Base-by-base conservation (phyloP, 176 grass and related monocot genomes). In the Bolboschoenus planiculmis region DNA sequence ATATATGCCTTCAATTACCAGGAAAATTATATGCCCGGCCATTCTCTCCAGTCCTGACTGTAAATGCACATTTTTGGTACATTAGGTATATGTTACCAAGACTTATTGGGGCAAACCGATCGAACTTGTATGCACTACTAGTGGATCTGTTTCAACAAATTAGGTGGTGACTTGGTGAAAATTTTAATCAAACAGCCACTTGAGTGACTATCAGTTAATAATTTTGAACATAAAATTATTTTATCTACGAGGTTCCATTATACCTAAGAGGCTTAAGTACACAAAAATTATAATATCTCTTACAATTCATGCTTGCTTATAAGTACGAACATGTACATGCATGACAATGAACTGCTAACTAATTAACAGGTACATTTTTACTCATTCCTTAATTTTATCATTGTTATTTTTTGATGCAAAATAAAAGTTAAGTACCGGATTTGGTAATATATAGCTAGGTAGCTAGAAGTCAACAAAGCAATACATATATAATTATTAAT, bases 111-210 rank as follows among this genome's bases (percentile, higher is more conserved):
- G 24, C 26, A 74, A 76, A 76, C 24, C 24, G 4, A 51, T 44
- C 10, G 2, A 48, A 9, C 21, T 16, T 30, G 24, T 30, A 30
- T 43, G 39, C 10, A 48, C 3, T 46, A 27, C 9, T 24, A 44
- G 21, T 75, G 71, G 66, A 71, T 48, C 40, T 44, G 20, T 72
- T 72, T 75, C 71, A 75, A 75, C 71, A 75, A 2, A 48, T 51
- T 76, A 51, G 71, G 71, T 75, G 44, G 42, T 30, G 44, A 51
- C 26, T 76, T 20, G 72, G 72, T 76, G 46, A 0, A 30, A 75
- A 76, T 16, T 29, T 23, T 50, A 76, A 48, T 76, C 31, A 51
- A 50, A 6, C 72, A 29, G 72, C 72, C 44, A 50, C 72, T 76
- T 30, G 26, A 51, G 26, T 76, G 72, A 76, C 72, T 31, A 30